Evolutionary conservation across 2,329 filamentous ascomycete genomes (phyloP), one percentile per base, ranked within the genome.

Genomic region (Falciphora oryzae): DNA sequence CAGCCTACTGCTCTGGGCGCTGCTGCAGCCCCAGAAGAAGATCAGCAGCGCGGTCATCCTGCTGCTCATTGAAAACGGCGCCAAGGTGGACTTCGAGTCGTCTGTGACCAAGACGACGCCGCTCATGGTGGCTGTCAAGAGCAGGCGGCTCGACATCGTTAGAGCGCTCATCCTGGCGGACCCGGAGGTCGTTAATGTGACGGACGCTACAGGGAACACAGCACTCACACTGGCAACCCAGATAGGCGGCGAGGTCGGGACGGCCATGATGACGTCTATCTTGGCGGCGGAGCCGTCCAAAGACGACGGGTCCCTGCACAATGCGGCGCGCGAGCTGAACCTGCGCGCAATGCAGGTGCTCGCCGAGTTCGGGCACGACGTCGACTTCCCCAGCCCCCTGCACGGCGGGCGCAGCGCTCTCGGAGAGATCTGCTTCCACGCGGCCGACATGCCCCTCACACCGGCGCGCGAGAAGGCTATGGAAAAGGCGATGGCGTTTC

Each of bases 271-370:
- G 81, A 76, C 78, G 2, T 80, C 79, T 63, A 73, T 89, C 0
- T 76, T 88, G 6, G 80, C 80, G 0, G 81, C 83, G 0, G 83
- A 84, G 27, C 83, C 85, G 1, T 80, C 83, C 1, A 80, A 78
- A 57, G 85, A 90, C 65, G 88, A 91, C 66, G 87, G 87, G 0
- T 89, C 86, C 1, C 77, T 91, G 3, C 88, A 90, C 69, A 87
- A 89, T 66, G 85, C 87, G 4, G 83, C 87, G 0, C 78, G 84
- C 16, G 80, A 83, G 60, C 77, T 90, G 27, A 85, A 89, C 67
- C 67, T 87, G 0, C 74, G 81, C 16, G 82, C 82, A 1, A 83
- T 88, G 66, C 78, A 80, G 62, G 76, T 86, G 1, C 76, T 91
- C 1, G 74, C 89, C 6, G 77, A 86, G 59, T 76, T 83, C 66